phyloP scores from a whole-genome alignment of 495 filamentous ascomycete genomes.

The Echria macrotheca region DNA sequence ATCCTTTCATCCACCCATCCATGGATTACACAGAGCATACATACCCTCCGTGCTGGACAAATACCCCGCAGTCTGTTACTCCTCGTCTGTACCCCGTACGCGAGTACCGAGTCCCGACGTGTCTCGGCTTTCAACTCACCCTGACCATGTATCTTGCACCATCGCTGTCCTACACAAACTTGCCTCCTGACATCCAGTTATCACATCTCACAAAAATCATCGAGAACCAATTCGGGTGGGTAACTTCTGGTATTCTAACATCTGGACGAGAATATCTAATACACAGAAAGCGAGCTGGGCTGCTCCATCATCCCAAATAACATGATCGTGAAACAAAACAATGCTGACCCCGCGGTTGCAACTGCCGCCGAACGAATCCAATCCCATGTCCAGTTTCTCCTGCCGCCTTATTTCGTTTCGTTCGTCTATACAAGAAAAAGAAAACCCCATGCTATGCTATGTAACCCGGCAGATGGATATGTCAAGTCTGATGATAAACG shows the following conservation, averaged over 20 bases:
- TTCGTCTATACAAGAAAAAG: constrained; percentile 14
- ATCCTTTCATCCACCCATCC: no score
- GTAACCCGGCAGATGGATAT: constrained; percentile 16
- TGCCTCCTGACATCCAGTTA: not conserved
- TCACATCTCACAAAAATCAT: not conserved
- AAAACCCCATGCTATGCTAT: constrained; percentile 32
- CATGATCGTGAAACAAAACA: constrained; percentile 10
- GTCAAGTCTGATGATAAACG: constrained; percentile 12
- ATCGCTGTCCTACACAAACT: not conserved
- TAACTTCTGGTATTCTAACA: constrained; percentile 53
- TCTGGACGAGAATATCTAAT: constrained; percentile 41
- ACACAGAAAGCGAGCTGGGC: constrained; percentile 51
- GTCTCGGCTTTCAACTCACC: not conserved
- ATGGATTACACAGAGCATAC: no score
- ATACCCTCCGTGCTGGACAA: no score
- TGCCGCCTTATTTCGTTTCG: constrained; percentile 20
- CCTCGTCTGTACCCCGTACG: no score
- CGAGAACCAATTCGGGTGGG: constrained; percentile 35
- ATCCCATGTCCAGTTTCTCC: constrained; percentile 28
- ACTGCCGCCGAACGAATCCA: constrained; percentile 15
- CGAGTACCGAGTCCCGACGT: no score
- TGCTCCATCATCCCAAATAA: constrained; percentile 8
- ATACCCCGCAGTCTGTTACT: no score
- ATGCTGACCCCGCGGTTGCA: constrained; percentile 24
- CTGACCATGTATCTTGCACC: not conserved